phyloP scores from a whole-genome alignment of 768 basidiomycete species.

The Lepiota subincarnata region DNA sequence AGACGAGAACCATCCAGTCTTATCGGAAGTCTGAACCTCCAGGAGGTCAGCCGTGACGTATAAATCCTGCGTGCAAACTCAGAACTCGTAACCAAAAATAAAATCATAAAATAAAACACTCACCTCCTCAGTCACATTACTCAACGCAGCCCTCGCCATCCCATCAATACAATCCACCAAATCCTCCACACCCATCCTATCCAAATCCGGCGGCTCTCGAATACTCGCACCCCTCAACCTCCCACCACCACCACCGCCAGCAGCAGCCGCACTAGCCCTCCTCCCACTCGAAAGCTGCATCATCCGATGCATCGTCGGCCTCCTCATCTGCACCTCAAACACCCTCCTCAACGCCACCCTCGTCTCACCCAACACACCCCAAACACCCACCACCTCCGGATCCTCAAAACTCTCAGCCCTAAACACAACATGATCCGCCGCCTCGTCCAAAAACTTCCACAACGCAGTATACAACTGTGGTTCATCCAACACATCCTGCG shows the following conservation, averaged over 20 bases:
- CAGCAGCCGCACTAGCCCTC: constrained; percentile 2
- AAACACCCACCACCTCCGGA: constrained; percentile 41
- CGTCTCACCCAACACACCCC: constrained; percentile 40
- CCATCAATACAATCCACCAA: constrained; percentile 77
- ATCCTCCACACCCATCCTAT: constrained; percentile 59
- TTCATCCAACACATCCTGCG: constrained; percentile 77
- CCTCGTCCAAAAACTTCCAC: constrained; percentile 53
- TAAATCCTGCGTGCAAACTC: constrained; percentile 53
- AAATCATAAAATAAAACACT: constrained; percentile 14
- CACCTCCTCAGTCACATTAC: constrained; percentile 77
- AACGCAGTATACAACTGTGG: constrained; percentile 56
- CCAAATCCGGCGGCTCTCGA: constrained; percentile 57
- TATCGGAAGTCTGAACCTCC: constrained; percentile 77
- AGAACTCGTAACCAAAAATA: not conserved
- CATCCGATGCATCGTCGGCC: constrained; percentile 39
- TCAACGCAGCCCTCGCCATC: constrained; percentile 71
- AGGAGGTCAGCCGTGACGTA: constrained; percentile 74
- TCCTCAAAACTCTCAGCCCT: constrained; percentile 38
- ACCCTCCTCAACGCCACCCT: constrained; percentile 35
- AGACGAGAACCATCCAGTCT: constrained; percentile 71
- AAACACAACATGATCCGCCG: constrained; percentile 48
- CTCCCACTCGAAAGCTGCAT: not conserved
- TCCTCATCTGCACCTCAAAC: constrained; percentile 55
- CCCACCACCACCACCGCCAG: constrained; percentile 15
- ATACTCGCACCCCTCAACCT: constrained; percentile 34